Conservation (phyloP, 1,284 basidiomycete genomes). For the Cystobasidiaceae sp. region DNA sequence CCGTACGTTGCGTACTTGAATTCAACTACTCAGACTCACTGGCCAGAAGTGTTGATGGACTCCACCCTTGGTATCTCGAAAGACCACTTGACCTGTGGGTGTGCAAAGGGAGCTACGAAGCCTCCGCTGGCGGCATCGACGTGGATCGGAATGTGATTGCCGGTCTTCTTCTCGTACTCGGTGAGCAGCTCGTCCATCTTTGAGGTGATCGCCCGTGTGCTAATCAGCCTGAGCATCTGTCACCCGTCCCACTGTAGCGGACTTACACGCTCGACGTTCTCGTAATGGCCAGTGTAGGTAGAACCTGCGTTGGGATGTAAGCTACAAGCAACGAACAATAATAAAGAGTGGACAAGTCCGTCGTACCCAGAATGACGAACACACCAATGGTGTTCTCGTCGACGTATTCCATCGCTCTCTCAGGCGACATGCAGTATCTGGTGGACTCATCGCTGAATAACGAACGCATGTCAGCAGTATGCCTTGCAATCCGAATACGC, state of each 20-base stretch:
- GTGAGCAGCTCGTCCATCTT: conserved; percentile 80
- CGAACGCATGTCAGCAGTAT: no score
- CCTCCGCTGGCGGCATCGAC: conserved; percentile 72
- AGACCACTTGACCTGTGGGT: conserved; percentile 76
- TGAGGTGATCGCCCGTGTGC: no score
- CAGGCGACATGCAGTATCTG: conserved; percentile 74
- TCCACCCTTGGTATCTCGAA: conserved; percentile 81
- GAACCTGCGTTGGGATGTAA: conserved; percentile 42
- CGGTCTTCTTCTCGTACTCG: conserved; percentile 75
- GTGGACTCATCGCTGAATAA: conserved; percentile 54
- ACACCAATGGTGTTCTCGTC: conserved; percentile 74
- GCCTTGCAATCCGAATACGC: background rate
- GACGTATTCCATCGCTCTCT: conserved; percentile 76
- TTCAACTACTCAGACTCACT: no score
- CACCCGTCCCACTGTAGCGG: no score
- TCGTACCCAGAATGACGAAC: conserved; percentile 58
- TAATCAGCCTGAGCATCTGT: no score
- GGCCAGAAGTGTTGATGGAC: conserved; percentile 61
- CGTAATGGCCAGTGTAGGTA: conserved; percentile 91
- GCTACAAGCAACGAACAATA: background rate
- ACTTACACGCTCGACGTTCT: conserved; percentile 61
- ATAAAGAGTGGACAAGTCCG: no score
- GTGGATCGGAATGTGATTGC: conserved; percentile 60
- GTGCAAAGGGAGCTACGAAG: conserved; percentile 74
- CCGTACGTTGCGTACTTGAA: background rate